Conservation (phyloP, 73 alveolate species). For the Tetrahymena malaccensis region DNA sequence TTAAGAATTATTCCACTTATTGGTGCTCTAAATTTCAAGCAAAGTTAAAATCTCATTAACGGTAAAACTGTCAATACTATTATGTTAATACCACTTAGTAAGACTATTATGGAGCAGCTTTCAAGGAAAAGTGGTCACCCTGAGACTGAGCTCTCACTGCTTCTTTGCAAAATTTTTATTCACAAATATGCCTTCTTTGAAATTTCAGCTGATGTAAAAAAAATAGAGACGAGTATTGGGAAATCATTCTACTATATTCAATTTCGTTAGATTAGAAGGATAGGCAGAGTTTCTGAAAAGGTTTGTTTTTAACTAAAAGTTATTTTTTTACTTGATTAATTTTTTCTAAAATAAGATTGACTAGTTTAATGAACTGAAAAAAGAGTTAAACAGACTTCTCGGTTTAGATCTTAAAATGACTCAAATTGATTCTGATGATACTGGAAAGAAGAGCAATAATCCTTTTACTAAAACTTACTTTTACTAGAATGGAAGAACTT, state of each 20-base stretch:
- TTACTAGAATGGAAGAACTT: neutral
- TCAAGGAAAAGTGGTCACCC: neutral
- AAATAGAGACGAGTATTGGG: neutral
- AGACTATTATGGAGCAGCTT: neutral
- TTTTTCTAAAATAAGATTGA: neutral
- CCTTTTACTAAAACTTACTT: neutral
- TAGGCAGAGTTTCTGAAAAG: neutral
- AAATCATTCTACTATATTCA: neutral
- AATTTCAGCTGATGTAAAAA: neutral
- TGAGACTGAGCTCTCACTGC: neutral
- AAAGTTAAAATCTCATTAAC: neutral
- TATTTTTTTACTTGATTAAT: no score
- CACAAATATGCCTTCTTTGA: neutral
- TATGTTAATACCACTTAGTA: neutral
- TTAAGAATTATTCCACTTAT: neutral
- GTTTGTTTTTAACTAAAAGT: neutral
- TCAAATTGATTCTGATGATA: neutral
- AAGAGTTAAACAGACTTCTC: neutral
- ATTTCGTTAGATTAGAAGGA: neutral
- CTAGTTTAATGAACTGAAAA: neutral
- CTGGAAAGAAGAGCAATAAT: neutral
- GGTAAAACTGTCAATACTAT: neutral
- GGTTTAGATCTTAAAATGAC: neutral
- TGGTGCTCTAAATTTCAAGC: neutral
- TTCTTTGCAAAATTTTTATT: neutral